Evolutionary conservation across 768 basidiomycete species (phyloP).

Genomic region (Boletus pseudo-olivaceus): DNA sequence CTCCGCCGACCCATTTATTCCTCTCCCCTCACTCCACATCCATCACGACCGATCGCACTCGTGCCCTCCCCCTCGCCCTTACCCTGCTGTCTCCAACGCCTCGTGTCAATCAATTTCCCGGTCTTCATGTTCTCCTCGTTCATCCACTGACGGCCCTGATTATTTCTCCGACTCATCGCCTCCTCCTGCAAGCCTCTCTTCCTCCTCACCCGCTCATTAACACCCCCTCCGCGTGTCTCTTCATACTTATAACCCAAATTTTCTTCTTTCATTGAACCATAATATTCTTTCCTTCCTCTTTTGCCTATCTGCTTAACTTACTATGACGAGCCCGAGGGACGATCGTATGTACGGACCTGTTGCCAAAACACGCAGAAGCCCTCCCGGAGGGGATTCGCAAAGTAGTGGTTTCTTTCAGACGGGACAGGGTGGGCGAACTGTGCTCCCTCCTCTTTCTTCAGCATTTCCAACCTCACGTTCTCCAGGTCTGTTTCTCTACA

Average conservation of each 20-base stretch:
- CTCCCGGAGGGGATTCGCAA: slow-evolving; percentile 62
- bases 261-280: slow-evolving; percentile 44
- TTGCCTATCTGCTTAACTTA: slow-evolving; percentile 54
- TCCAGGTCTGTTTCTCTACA: slow-evolving; percentile 77
- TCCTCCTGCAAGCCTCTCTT: slow-evolving; percentile 34
- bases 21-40: neutral
- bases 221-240: slow-evolving; percentile 42
- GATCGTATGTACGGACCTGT: slow-evolving; percentile 67
- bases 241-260: slow-evolving; percentile 54
- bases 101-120: slow-evolving; percentile 42
- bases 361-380: slow-evolving; percentile 59
- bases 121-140: slow-evolving; percentile 51
- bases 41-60: slow-evolving; percentile 29
- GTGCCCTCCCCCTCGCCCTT: slow-evolving; percentile 33
- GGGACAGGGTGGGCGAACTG: slow-evolving; percentile 87
- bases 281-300: slow-evolving; percentile 45
- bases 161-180: slow-evolving; percentile 37
- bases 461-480: slow-evolving; percentile 86
- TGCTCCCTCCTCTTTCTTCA: slow-evolving; percentile 82
- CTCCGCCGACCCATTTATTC: slow-evolving; percentile 31
- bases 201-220: slow-evolving; percentile 37
- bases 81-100: slow-evolving; percentile 41
- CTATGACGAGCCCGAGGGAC: slow-evolving; percentile 71
- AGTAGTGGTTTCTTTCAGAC: slow-evolving; percentile 65
- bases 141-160: slow-evolving; percentile 41